Evolutionary conservation across 2,329 filamentous ascomycete genomes (phyloP).

Genomic region (Dendryphion nanum): DNA sequence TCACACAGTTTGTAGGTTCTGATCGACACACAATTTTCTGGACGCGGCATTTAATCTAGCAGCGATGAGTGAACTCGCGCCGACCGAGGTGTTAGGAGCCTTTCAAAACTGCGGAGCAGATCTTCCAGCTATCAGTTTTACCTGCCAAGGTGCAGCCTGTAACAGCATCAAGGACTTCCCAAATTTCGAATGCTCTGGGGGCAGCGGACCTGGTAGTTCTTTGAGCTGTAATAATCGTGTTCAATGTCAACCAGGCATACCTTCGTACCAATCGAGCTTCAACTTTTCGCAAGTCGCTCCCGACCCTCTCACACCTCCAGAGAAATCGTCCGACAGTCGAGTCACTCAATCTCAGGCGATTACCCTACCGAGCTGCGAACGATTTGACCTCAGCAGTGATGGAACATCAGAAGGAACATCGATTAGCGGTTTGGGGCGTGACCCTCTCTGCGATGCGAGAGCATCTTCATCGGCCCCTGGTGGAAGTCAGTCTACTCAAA

Average conservation of each 20-base stretch:
- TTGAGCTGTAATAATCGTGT: slow-evolving; percentile 18
- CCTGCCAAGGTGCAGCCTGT: slow-evolving; percentile 18
- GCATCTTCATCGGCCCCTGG: too few relatives aligned
- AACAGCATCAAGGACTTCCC: slow-evolving; percentile 16
- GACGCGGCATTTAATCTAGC: neutral
- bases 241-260: slow-evolving; percentile 15
- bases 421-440: slow-evolving; percentile 4
- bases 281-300: slow-evolving; percentile 21
- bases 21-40: too few relatives aligned
- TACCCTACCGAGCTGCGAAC: slow-evolving; percentile 12
- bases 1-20: neutral
- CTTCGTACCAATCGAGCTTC: slow-evolving; percentile 20
- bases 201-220: slow-evolving; percentile 8
- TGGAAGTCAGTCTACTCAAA: slow-evolving; percentile 11
- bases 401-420: slow-evolving; percentile 20
- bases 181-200: slow-evolving; percentile 16
- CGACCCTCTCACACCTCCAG: slow-evolving; percentile 16
- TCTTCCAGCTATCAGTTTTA: slow-evolving; percentile 17
- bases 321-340: slow-evolving; percentile 12
- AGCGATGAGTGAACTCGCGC: slow-evolving; percentile 8
- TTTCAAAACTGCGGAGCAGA: slow-evolving; percentile 20
- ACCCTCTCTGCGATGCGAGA: slow-evolving; percentile 3
- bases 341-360: slow-evolving; percentile 19
- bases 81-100: slow-evolving; percentile 11
- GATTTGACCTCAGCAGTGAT: slow-evolving; percentile 18